Percentiles rank a stretch among this genome's conserved stretches.
These are phyloP conservation scores for Aspergillus tamarii DNA, from an alignment of 2,329 filamentous ascomycete species.

Conservation along the genomic window DNA sequence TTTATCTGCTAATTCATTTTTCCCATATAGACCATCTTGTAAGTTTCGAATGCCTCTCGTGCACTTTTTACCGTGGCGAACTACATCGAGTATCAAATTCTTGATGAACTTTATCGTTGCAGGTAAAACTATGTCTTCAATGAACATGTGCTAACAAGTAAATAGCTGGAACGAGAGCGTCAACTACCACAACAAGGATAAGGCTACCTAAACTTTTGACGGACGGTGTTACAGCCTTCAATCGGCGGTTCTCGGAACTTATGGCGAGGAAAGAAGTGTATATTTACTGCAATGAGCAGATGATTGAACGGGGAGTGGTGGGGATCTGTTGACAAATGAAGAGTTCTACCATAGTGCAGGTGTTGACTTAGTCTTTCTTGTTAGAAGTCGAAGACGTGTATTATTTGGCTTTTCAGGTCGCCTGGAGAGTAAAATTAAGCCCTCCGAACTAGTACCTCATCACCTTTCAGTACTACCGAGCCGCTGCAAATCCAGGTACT, in stretches of 20 bases:
- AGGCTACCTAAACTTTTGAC: constrained; percentile 48
- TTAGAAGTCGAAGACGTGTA: background rate
- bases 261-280: constrained; percentile 29
- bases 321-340: constrained; percentile 26
- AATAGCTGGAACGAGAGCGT: constrained; percentile 87
- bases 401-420: background rate
- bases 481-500: constrained; percentile 63
- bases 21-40: constrained; percentile 64
- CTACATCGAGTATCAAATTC: background rate
- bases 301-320: constrained; percentile 12
- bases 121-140: background rate
- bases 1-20: constrained; percentile 12
- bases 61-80: background rate
- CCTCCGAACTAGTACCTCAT: background rate
- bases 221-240: constrained; percentile 8
- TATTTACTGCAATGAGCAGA: constrained; percentile 31
- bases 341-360: constrained; percentile 18
- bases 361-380: constrained; percentile 22
- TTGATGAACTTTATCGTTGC: background rate
- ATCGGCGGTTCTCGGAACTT: background rate
- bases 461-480: constrained; percentile 26
- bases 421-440: background rate
- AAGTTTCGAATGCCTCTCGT: constrained; percentile 43
- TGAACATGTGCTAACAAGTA: background rate
- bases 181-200: constrained; percentile 97